Conservation (phyloP, 2,329 filamentous ascomycete genomes). For the Monilinia fructigena region DNA sequence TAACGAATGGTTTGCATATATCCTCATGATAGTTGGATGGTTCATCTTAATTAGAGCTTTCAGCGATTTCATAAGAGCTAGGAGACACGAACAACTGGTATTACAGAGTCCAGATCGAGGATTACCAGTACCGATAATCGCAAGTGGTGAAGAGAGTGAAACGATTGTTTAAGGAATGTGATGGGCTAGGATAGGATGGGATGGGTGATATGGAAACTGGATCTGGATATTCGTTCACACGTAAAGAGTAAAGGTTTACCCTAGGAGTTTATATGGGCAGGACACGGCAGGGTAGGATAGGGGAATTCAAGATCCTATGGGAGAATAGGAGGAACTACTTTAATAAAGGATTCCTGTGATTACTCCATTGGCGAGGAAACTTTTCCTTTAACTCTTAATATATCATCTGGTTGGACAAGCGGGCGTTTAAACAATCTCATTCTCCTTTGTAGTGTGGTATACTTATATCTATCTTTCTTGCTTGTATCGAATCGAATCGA, state of each 20-base stretch:
- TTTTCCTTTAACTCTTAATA: constrained; percentile 5
- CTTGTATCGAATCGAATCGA: not conserved
- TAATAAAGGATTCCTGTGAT: not conserved
- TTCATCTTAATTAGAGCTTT: constrained; percentile 95
- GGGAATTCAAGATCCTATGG: constrained; percentile 6
- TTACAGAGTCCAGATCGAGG: constrained; percentile 90
- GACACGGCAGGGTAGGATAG: not conserved
- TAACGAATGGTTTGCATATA: constrained; percentile 86
- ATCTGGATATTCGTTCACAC: constrained; percentile 16
- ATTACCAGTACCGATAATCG: constrained; percentile 79
- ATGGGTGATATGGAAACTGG: constrained; percentile 13
- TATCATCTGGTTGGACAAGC: constrained; percentile 19
- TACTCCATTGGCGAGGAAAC: not conserved
- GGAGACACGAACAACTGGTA: constrained; percentile 89
- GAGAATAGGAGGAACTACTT: not conserved
- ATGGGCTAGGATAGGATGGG: not conserved
- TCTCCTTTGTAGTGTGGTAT: not conserved
- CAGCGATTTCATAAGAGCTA: constrained; percentile 82
- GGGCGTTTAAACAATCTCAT: constrained; percentile 15
- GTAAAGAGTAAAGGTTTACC: constrained; percentile 16
- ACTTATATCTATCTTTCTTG: not conserved
- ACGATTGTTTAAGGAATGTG: constrained; percentile 59
- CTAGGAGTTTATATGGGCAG: constrained; percentile 21
- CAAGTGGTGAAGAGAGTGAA: constrained; percentile 78
- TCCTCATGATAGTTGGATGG: constrained; percentile 96